Evolutionary conservation across 768 basidiomycete genomes (phyloP).

Genomic region (Trametes villosa): DNA sequence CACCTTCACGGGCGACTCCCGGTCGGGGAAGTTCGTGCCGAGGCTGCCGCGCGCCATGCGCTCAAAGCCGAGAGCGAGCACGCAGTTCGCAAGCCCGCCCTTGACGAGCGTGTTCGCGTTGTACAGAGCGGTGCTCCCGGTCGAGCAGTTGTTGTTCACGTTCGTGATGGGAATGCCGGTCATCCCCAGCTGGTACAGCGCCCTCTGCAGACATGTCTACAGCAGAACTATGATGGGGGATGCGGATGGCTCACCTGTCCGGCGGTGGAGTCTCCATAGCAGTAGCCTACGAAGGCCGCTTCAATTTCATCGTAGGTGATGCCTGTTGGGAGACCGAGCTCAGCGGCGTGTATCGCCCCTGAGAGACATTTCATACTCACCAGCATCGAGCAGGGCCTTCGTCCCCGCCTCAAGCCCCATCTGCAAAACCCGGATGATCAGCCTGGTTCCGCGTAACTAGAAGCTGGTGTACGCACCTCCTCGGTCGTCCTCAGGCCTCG

Average conservation of each 20-base stretch:
- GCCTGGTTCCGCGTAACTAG: too few species aligned
- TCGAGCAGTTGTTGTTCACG: conserved; percentile 88
- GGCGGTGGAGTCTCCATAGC: conserved; percentile 78
- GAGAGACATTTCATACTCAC: conserved; percentile 36
- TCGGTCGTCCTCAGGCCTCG: conserved; percentile 68
- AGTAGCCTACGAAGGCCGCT: conserved; percentile 76
- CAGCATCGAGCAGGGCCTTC: conserved; percentile 86
- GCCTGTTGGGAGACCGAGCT: conserved; percentile 45
- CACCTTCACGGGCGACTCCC: conserved; percentile 50
- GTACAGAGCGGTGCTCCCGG: conserved; percentile 78
- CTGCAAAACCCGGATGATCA: too few species aligned
- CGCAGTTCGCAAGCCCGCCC: conserved; percentile 70
- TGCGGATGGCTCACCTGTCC: conserved; percentile 57
- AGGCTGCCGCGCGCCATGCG: conserved; percentile 80
- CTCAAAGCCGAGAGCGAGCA: conserved; percentile 85
- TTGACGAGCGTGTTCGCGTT: conserved; percentile 75
- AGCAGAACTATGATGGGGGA: not conserved
- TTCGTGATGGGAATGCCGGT: conserved; percentile 85
- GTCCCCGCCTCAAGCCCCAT: conserved; percentile 89
- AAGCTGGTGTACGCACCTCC: conserved; percentile 51
- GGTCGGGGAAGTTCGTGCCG: conserved; percentile 63
- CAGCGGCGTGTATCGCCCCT: not conserved
- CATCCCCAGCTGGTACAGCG: conserved; percentile 82
- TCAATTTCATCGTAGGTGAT: conserved; percentile 80
- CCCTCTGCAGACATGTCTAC: conserved; percentile 48